These are phyloP conservation scores for Quercus lobata DNA, from an alignment of 331 rosid species.

Conservation along the genomic window DNA sequence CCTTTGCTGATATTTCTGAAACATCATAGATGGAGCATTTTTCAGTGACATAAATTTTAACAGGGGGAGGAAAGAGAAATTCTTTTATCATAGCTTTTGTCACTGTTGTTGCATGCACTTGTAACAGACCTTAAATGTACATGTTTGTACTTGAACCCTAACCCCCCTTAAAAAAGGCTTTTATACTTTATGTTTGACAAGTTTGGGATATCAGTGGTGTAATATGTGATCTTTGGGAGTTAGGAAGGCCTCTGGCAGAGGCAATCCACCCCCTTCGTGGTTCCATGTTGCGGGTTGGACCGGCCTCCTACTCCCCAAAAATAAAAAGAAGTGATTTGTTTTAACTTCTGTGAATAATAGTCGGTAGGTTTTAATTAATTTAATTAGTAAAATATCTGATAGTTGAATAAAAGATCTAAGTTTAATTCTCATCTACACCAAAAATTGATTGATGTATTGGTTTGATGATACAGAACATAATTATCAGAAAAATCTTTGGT, in stretches of 20 bases:
- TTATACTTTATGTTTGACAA: too few relatives aligned
- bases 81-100: background rate
- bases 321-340: too few relatives aligned
- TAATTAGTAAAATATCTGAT: accelerated
- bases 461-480: accelerated
- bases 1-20: constrained; percentile 19
- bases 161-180: too few relatives aligned
- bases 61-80: constrained; percentile 8
- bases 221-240: background rate
- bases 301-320: too few relatives aligned
- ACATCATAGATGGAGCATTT: background rate
- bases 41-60: constrained; percentile 5
- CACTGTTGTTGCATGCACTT: background rate
- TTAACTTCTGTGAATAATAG: too few relatives aligned
- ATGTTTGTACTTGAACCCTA: background rate
- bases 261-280: too few relatives aligned
- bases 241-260: too few relatives aligned
- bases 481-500: too few relatives aligned
- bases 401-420: too few relatives aligned
- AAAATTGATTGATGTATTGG: too few relatives aligned
- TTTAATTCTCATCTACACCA: accelerated
- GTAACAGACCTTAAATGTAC: background rate
- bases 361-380: accelerated
- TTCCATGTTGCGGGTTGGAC: too few relatives aligned
- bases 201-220: background rate